Conservation (phyloP, 108 stramenopile species). For the Mediolabrus comicus region DNA sequence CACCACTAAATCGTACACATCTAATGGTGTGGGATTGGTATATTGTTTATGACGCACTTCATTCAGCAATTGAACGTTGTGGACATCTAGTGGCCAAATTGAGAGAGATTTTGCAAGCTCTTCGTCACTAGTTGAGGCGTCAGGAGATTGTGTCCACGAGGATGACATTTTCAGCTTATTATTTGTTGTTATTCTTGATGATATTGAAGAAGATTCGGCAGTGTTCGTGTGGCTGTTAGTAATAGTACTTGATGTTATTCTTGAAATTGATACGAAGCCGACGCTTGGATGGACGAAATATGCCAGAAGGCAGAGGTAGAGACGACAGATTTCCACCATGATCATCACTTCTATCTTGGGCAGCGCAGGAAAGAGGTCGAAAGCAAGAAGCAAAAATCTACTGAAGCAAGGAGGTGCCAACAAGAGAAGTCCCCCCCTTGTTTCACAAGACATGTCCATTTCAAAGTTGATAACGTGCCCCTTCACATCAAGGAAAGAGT, state of each 20-base stretch:
- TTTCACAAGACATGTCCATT: too few relatives aligned
- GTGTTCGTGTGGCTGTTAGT: not conserved
- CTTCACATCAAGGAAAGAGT: too few relatives aligned
- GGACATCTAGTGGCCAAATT: conserved; percentile 73
- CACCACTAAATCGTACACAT: conserved; percentile 86
- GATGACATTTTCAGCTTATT: not conserved
- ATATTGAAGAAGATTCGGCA: not conserved
- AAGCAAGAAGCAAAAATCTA: too few relatives aligned
- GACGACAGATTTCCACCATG: not conserved
- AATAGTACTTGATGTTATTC: too few relatives aligned
- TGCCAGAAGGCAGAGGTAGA: not conserved
- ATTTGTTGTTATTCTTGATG: not conserved
- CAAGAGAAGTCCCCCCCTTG: too few relatives aligned
- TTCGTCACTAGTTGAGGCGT: conserved; percentile 26
- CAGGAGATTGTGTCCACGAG: conserved; percentile 7
- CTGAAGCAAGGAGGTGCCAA: too few relatives aligned
- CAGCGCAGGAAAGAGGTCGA: too few relatives aligned
- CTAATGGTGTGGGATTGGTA: conserved; percentile 33
- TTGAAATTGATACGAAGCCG: not conserved
- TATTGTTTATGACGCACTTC: conserved; percentile 67
- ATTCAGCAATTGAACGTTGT: conserved; percentile 64
- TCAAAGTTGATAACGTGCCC: too few relatives aligned
- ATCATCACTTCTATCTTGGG: too few relatives aligned
- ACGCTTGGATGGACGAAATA: not conserved
- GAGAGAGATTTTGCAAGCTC: conserved; percentile 48